Evolutionary conservation across 306 rosid species (phyloP).

Genomic region (Lupinus albus): DNA sequence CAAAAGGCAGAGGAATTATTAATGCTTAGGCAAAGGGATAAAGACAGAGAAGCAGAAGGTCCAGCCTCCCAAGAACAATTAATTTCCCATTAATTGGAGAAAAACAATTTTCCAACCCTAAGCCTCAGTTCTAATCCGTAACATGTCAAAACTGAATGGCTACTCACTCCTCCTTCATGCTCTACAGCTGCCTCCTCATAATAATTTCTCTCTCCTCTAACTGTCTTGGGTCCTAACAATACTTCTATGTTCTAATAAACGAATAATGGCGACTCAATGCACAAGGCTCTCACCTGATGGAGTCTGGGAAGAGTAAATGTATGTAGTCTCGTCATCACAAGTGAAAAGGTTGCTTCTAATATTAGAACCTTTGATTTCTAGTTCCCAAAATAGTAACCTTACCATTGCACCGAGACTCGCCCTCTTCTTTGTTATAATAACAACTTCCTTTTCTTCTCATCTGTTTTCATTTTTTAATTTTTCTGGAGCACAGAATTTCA

Average conservation of each 20-base stretch:
- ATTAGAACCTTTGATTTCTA: no score
- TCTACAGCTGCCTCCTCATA: neutral
- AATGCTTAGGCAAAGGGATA: neutral
- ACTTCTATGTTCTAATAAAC: neutral
- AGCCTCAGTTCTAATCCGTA: neutral
- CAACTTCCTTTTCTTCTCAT: neutral
- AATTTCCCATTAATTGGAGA: neutral
- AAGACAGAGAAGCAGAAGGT: constrained; percentile 7
- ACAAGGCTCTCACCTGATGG: no score
- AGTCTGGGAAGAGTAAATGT: no score
- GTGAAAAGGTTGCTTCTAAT: no score
- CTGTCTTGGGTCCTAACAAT: neutral
- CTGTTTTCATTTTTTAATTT: neutral
- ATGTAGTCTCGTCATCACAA: no score
- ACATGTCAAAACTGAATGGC: neutral
- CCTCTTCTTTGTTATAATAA: neutral
- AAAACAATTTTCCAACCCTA: neutral
- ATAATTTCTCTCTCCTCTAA: neutral
- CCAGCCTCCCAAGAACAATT: constrained; percentile 2
- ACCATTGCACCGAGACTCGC: no score
- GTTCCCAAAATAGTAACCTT: no score
- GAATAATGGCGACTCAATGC: no score
- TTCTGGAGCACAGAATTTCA: neutral
- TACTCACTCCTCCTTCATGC: neutral
- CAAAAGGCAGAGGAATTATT: neutral